Evolutionary conservation across 1,139 yeast species (phyloP).

Genomic region (Suhomyces taliae): DNA sequence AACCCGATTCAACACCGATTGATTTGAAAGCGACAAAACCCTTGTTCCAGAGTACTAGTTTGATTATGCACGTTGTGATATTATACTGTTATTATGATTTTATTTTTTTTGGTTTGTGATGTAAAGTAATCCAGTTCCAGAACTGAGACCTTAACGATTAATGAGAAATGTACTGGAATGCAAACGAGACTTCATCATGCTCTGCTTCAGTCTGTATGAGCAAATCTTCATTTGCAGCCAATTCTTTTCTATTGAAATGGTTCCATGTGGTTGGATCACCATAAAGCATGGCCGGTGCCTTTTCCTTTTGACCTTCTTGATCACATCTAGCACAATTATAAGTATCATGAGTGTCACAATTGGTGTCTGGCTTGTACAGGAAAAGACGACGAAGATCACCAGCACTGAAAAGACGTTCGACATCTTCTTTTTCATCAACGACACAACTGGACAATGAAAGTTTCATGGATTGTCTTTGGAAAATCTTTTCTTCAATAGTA

Average conservation of each 20-base stretch:
- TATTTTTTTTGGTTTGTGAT: neutral
- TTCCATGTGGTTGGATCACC: constrained; percentile 99
- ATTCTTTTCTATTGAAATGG: constrained; percentile 66
- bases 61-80: no score
- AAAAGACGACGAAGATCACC: constrained; percentile 79
- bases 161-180: constrained; percentile 92
- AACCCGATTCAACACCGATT: no score
- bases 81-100: neutral
- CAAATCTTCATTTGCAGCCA: constrained; percentile 70
- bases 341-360: constrained; percentile 91
- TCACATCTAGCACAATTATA: constrained; percentile 83
- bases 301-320: constrained; percentile 55
- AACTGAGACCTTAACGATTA: constrained; percentile 9
- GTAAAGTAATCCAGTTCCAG: no score
- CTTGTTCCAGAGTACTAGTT: no score
- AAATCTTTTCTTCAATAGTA: constrained; percentile 92
- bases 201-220: constrained; percentile 71
- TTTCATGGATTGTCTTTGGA: constrained; percentile 92
- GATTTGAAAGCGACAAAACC: no score
- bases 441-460: constrained; percentile 92
- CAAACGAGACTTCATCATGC: constrained; percentile 74
- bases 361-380: constrained; percentile 63
- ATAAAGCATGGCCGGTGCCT: constrained; percentile 86
- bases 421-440: constrained; percentile 95
- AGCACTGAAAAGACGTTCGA: constrained; percentile 84